These are phyloP conservation scores for Botrytis aclada DNA, from an alignment of 2,329 filamentous ascomycete genomes.

Conservation along the genomic window DNA sequence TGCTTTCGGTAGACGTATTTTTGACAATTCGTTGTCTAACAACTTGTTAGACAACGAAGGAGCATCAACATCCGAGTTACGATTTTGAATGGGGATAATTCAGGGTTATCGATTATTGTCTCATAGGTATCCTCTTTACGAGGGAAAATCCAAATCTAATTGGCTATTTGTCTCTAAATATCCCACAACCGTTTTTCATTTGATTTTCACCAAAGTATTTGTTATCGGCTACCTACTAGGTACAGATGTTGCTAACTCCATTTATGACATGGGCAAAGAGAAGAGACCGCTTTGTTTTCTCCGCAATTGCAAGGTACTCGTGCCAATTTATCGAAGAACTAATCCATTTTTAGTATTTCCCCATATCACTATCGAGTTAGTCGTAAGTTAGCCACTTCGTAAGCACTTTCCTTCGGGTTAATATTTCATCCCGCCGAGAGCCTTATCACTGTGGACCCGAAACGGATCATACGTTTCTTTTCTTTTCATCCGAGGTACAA, in stretches of 20 bases:
- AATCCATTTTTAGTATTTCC: neutral
- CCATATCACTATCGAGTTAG: conserved; percentile 1
- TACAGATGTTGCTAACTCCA: neutral
- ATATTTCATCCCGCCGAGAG: neutral
- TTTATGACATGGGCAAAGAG: neutral
- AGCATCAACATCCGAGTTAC: neutral
- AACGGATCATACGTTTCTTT: neutral
- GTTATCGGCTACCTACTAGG: neutral
- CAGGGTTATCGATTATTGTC: neutral
- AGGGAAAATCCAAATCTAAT: neutral
- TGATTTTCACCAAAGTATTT: neutral
- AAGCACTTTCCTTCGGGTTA: neutral
- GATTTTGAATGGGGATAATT: neutral
- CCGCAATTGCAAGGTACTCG: conserved; percentile 3
- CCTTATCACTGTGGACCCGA: neutral
- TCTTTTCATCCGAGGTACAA: neutral
- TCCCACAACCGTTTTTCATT: neutral
- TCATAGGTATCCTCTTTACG: neutral
- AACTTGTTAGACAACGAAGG: neutral
- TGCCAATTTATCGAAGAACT: neutral
- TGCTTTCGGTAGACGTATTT: neutral
- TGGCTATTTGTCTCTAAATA: neutral
- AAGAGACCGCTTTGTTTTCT: conserved; percentile 1
- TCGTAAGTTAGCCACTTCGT: neutral
- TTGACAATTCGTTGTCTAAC: too few species aligned